These are phyloP conservation scores for Tetrapisispora phaffii DNA, from an alignment of 805 yeast genomes.

Conservation along the genomic window DNA sequence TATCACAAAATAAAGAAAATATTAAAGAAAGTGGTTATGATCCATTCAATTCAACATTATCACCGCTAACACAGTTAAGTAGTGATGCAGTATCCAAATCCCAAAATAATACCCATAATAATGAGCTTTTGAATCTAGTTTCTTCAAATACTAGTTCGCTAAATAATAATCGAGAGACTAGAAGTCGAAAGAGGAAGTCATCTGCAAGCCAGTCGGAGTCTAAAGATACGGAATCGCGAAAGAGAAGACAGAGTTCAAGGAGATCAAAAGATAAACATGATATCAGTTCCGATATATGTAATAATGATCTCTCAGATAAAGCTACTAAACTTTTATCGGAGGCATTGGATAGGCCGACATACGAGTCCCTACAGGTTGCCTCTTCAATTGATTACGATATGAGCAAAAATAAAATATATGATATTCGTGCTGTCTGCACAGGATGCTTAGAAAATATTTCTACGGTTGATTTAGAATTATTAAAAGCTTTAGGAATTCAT, in stretches of 20 bases:
- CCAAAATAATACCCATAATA: background rate
- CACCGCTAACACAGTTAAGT: background rate
- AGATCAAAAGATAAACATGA: background rate
- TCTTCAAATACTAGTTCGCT: background rate
- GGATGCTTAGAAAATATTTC: conserved; percentile 42
- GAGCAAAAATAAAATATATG: conserved; percentile 12
- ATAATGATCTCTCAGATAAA: background rate
- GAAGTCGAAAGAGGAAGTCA: background rate
- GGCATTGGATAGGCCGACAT: background rate
- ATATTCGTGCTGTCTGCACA: conserved; percentile 47
- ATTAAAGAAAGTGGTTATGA: background rate
- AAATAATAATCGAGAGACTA: background rate
- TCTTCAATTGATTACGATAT: background rate
- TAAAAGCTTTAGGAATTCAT: conserved; percentile 48
- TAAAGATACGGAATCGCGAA: background rate
- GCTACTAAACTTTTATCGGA: background rate
- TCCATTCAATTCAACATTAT: background rate
- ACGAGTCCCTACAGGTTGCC: background rate
- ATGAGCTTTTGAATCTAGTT: background rate
- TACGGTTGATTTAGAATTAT: conserved; percentile 33
- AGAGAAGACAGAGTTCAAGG: background rate
- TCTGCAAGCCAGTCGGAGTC: background rate
- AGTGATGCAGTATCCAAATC: background rate
- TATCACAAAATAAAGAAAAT: background rate
- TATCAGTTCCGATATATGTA: background rate